Base-by-base conservation (phyloP, 164 flowering plant genomes). In the Kingdonia uniflora region DNA sequence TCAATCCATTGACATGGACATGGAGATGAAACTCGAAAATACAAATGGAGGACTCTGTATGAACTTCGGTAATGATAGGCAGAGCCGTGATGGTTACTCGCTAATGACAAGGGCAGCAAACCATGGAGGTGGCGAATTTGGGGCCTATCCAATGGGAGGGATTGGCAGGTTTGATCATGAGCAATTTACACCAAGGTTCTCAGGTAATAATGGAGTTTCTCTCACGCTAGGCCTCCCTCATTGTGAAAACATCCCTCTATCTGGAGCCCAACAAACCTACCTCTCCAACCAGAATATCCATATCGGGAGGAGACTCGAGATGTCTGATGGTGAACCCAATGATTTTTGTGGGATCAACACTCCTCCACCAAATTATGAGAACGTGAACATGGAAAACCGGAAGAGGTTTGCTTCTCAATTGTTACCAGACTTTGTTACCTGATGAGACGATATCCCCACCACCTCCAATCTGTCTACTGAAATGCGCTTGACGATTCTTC, bases 221-320 rank as follows among this genome's bases (percentile, higher is more conserved):
- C 87, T 91, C 57, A 82, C 89, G 20, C 78, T 91, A 7, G 97
- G 97, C 26, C 92, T 85, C 11, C 95, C 89, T 7, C 95, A 82
- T 53, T 74, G 80, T 13, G 95, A 85, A 54, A 79, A 61, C 68
- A 74, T 85, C 49, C 71, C 95, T 37, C 57, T 85, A 2, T 71
- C 89, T 4, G 85, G 70, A 14, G 58, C 79, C 20, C 86, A 81
- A 54, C 95, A 76, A 8, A 64, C 52, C 40, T 85, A 78, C 54
- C 77, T 85, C 46, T 78, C 84, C 1, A 73, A 67, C 69, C 87
- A 71, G 16, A 80, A 56, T 79, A 73, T 85, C 37, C 86, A 76
- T 38, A 12, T 81, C 42, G 85, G 95, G 37, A 73, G 81, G 62
- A 65, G 85, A 50, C 64, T 80, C 1, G 87, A 84, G 20, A 66